Evolutionary conservation across 768 basidiomycete species (phyloP).

Genomic region (Mycena galericulata): DNA sequence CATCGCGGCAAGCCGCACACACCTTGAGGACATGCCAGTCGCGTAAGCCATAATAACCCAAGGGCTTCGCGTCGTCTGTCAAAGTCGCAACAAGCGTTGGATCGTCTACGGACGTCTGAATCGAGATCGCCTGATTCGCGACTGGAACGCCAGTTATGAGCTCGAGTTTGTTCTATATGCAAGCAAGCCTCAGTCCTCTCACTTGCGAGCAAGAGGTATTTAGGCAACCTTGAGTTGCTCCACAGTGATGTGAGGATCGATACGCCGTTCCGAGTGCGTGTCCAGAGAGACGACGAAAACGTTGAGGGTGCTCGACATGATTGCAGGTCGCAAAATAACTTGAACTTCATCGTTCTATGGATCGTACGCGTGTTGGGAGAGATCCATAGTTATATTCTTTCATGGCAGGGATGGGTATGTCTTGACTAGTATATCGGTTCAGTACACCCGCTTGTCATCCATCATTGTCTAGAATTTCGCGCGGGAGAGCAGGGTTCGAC

Average conservation of each 20-base stretch:
- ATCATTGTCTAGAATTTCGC: neutral
- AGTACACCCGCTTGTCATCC: conserved; percentile 8
- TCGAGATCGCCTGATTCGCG: conserved; percentile 73
- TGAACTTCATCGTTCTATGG: no score
- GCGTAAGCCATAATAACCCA: conserved; percentile 80
- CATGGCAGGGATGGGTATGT: no score
- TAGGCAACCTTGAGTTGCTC: conserved; percentile 81
- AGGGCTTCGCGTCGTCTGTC: conserved; percentile 71
- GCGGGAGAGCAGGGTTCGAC: conserved; percentile 15
- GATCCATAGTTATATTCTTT: no score
- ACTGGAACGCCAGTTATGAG: conserved; percentile 91
- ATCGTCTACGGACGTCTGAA: conserved; percentile 71
- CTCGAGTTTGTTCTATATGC: conserved; percentile 79
- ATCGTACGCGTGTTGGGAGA: no score
- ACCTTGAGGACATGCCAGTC: conserved; percentile 90
- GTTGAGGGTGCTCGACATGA: conserved; percentile 63
- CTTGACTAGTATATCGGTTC: conserved; percentile 12
- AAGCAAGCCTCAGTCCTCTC: conserved; percentile 29
- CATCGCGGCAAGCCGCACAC: conserved; percentile 34
- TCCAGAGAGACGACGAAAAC: conserved; percentile 89
- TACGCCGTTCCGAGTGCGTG: conserved; percentile 89
- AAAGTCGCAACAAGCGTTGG: conserved; percentile 63
- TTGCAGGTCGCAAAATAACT: no score
- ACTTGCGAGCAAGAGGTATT: conserved; percentile 17
- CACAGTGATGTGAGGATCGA: conserved; percentile 81